phyloP scores from a whole-genome alignment of 75 land plant species.

The Larix kaempferi region DNA sequence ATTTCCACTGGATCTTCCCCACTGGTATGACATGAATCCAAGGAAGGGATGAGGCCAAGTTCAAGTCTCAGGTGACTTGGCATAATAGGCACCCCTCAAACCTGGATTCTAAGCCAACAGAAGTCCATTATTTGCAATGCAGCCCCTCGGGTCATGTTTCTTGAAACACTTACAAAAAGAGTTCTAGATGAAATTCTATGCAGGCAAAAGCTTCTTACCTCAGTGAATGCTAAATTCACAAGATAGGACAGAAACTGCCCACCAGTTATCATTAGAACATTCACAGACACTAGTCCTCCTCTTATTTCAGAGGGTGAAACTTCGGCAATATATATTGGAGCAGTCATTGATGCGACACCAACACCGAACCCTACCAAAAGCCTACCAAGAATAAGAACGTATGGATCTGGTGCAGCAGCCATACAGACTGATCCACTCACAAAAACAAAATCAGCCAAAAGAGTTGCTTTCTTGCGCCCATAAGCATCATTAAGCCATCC shows the following conservation, averaged over 20 bases:
- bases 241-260: conserved; percentile 92
- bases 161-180: neutral
- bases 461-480: conserved; percentile 77
- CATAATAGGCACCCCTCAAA: too few species aligned
- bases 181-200: neutral
- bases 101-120: too few species aligned
- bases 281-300: conserved; percentile 75
- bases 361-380: conserved; percentile 78
- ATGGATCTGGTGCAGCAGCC: conserved; percentile 80
- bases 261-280: conserved; percentile 86
- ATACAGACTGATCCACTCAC: conserved; percentile 62
- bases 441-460: conserved; percentile 73
- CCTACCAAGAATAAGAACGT: conserved; percentile 71
- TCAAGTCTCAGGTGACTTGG: too few species aligned
- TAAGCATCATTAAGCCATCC: conserved; percentile 80
- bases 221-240: conserved; percentile 81
- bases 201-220: conserved; percentile 43
- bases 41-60: too few species aligned
- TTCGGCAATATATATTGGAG: conserved; percentile 89
- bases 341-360: conserved; percentile 86
- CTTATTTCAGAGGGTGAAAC: conserved; percentile 79
- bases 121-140: too few species aligned
- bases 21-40: too few species aligned
- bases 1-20: too few species aligned
- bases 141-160: too few species aligned